A percentile compares a stretch with the other conserved stretches of the same genome.
These are phyloP conservation scores for Epithemia pelagica DNA, from an alignment of 108 stramenopile species.

Conservation along the genomic window DNA sequence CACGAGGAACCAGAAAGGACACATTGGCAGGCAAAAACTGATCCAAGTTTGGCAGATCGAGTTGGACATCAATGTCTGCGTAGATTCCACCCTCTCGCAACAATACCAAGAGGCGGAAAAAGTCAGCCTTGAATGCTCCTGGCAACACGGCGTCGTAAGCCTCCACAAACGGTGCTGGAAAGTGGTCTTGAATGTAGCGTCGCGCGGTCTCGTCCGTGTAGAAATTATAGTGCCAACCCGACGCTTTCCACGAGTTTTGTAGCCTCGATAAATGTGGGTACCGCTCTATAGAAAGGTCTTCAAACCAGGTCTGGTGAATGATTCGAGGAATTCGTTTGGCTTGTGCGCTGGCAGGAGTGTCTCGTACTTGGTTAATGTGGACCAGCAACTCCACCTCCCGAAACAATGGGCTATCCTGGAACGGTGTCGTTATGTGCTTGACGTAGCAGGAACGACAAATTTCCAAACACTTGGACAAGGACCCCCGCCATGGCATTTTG, in stretches of 20 bases:
- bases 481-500: background rate
- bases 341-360: background rate
- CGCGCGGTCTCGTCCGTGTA: slow-evolving; percentile 42
- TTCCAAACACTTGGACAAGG: background rate
- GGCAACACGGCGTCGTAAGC: slow-evolving; percentile 35
- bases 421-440: background rate
- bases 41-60: slow-evolving; percentile 65
- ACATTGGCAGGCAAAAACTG: slow-evolving; percentile 51
- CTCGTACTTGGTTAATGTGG: too few species aligned
- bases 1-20: slow-evolving; percentile 72
- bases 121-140: slow-evolving; percentile 64
- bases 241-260: slow-evolving; percentile 49
- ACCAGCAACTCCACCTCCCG: too few species aligned
- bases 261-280: slow-evolving; percentile 60
- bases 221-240: slow-evolving; percentile 56
- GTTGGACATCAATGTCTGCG: slow-evolving; percentile 76
- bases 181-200: slow-evolving; percentile 42
- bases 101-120: slow-evolving; percentile 75
- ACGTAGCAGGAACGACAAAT: background rate
- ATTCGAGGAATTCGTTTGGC: slow-evolving; percentile 37
- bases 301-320: slow-evolving; percentile 72
- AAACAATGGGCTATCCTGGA: too few species aligned
- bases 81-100: slow-evolving; percentile 76
- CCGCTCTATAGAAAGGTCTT: slow-evolving; percentile 42
- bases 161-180: slow-evolving; percentile 43